Evolutionary conservation across 2,329 filamentous ascomycete genomes (phyloP).

Genomic region (Apiospora aurea): DNA sequence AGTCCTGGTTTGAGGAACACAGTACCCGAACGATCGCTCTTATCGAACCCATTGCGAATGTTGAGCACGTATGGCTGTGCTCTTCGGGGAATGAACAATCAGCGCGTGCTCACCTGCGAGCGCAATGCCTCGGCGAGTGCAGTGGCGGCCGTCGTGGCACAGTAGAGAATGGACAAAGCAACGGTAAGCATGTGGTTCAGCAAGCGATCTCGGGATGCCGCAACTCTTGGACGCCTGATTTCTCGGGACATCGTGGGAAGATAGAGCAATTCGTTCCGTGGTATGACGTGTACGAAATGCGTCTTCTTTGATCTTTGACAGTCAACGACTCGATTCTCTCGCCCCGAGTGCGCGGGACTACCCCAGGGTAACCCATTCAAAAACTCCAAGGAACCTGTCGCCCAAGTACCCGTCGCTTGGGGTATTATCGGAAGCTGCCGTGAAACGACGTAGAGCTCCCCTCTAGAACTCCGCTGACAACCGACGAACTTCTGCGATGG

Average conservation of each 20-base stretch:
- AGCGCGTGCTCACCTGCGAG: neutral
- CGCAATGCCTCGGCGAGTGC: neutral
- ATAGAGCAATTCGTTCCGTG: neutral
- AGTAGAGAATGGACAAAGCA: neutral
- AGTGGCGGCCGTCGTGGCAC: neutral
- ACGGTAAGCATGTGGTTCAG: neutral
- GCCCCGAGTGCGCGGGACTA: neutral
- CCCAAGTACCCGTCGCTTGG: neutral
- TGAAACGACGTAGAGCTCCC: neutral
- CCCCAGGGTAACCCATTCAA: neutral
- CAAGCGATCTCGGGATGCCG: neutral
- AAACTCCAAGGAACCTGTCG: neutral
- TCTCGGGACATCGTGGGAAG: neutral
- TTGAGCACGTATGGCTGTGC: neutral
- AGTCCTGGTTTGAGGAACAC: neutral
- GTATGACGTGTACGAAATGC: neutral
- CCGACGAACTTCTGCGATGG: neutral
- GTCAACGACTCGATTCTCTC: neutral
- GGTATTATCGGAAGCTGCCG: conserved; percentile 4
- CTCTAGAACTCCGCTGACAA: conserved; percentile 3
- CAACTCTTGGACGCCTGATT: neutral
- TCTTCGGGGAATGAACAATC: neutral
- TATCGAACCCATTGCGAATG: neutral
- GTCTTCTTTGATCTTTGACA: neutral
- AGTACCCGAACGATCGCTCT: neutral